A percentile compares a stretch with the other conserved stretches of the same genome.
These are phyloP conservation scores for Golubevia sp. DNA, from an alignment of 1,284 basidiomycete genomes.

Conservation along the genomic window DNA sequence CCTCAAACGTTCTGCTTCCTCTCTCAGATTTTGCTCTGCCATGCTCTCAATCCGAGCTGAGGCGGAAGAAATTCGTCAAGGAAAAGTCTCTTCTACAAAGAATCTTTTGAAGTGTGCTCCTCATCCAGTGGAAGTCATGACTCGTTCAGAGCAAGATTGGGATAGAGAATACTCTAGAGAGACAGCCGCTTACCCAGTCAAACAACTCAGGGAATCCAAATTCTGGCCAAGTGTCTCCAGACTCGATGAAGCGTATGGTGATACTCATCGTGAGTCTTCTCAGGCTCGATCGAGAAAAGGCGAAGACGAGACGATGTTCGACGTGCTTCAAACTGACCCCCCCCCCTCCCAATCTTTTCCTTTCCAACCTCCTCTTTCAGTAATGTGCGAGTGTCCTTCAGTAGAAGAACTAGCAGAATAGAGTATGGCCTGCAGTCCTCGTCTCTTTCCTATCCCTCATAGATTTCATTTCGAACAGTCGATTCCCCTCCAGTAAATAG, in stretches of 20 bases:
- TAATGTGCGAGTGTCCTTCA: background rate
- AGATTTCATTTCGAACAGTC: no score
- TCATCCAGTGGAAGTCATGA: conserved; percentile 79
- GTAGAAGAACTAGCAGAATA: background rate
- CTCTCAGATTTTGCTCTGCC: conserved; percentile 82
- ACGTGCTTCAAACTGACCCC: no score
- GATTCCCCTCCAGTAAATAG: no score
- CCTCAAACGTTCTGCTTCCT: background rate
- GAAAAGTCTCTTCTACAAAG: conserved; percentile 68
- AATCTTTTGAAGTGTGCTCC: conserved; percentile 93
- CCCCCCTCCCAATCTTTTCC: background rate
- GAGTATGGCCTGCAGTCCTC: no score
- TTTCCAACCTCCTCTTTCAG: background rate
- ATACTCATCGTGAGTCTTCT: conserved; percentile 10
- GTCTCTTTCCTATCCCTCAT: no score
- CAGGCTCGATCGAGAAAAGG: no score
- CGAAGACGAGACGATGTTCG: no score
- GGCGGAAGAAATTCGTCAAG: conserved; percentile 82
- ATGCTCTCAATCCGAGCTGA: conserved; percentile 94
- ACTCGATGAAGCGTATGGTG: conserved; percentile 51
- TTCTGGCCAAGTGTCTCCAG: conserved; percentile 54
- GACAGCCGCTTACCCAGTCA: conserved; percentile 46
- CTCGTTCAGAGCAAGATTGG: conserved; percentile 77
- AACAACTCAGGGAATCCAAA: conserved; percentile 35
- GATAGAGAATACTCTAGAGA: conserved; percentile 65